Percentiles rank a stretch among this genome's conserved stretches.
Conservation (phyloP, 2,329 filamentous ascomycete species). For the Penicillium palitans region DNA sequence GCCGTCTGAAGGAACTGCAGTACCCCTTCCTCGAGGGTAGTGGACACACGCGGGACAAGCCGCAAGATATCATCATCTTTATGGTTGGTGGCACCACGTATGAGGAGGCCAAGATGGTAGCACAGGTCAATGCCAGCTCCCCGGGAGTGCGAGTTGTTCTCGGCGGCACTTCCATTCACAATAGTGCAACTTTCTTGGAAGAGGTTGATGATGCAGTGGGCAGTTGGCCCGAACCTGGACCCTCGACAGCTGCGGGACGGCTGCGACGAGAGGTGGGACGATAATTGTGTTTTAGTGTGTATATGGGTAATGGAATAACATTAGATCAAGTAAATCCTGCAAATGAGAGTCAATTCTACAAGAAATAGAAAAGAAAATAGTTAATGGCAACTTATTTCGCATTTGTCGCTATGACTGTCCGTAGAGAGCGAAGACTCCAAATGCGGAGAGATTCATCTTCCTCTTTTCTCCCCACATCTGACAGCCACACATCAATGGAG, state of each 20-base stretch:
- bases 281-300: conserved; percentile 29
- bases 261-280: conserved; percentile 62
- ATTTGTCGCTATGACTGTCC: neutral
- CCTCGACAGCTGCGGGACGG: conserved; percentile 61
- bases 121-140: conserved; percentile 88
- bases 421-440: conserved; percentile 11
- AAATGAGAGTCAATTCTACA: neutral
- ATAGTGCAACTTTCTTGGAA: conserved; percentile 82
- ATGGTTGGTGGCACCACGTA: conserved; percentile 93
- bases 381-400: neutral
- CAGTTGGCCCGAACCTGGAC: conserved; percentile 73
- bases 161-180: conserved; percentile 84
- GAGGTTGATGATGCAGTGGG: conserved; percentile 87
- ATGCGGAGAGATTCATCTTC: conserved; percentile 28
- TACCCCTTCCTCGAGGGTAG: conserved; percentile 93
- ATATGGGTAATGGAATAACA: conserved; percentile 2
- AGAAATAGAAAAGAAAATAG: neutral
- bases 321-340: neutral
- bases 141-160: conserved; percentile 87
- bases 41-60: conserved; percentile 85
- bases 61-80: conserved; percentile 94
- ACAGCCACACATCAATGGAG: conserved; percentile 3
- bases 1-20: conserved; percentile 77
- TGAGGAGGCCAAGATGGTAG: conserved; percentile 94
- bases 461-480: conserved; percentile 2